Evolutionary conservation across 352 stramenopile species (phyloP), one percentile per base, ranked within the genome.

Genomic region (Pythium aristosporum): DNA sequence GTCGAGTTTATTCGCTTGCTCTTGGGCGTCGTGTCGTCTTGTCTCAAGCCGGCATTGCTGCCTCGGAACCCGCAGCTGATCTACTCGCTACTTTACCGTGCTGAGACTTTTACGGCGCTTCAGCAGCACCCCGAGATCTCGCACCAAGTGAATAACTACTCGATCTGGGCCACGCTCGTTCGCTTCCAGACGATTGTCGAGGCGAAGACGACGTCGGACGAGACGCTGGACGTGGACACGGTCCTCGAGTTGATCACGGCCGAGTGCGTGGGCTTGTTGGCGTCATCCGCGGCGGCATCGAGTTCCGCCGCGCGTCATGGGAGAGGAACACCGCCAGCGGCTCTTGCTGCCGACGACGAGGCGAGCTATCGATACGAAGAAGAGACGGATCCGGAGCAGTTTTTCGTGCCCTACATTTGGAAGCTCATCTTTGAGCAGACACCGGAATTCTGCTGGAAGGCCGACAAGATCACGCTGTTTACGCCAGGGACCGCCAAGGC

Each of bases 21-120:
- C 16, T 72, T 94, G 20, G 81, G 79, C 10, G 65, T 92, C 39
- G 70, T 90, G 48, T 85, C 77, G 30, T 83, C 82, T 6, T 88
- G 79, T 57, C 62, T 92, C 32, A 89, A 91, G 72, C 34, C 76
- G 1, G 77, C 79, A 39, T 56, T 91, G 47, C 52, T 94, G 59
- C 82, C 81, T 12, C 73, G 80, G 18, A 94, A 94, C 54, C 82
- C 85, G 15, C 85, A 94, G 73, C 80, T 94, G 77, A 92, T 94
- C 85, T 94, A 92, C 87, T 87, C 83, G 32, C 64, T 94, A 12
- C 53, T 94, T 32, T 87, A 94, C 57, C 79, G 78, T 21, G 76
- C 79, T 5, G 74, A 85, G 20, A 85, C 81, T 21, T 89, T 94
- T 49, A 37, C 63, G 11, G 63, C 53, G 15, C 61, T 94, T 62